Conservation (phyloP, 345 rosid genomes). For the Psidium friedrichsthalianum region DNA sequence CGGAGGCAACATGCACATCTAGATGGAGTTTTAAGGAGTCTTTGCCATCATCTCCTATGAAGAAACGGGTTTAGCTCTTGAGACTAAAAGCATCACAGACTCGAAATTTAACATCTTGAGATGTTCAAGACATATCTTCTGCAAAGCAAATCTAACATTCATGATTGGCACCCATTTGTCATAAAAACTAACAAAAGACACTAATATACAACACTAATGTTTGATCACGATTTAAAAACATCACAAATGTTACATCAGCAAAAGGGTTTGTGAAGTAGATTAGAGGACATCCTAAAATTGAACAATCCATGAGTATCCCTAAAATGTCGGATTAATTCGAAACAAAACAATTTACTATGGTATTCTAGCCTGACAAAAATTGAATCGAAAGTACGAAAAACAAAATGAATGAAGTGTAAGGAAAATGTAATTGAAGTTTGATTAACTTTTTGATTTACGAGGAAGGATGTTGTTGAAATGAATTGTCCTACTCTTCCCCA, state of each 20-base stretch:
- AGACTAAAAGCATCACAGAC: neutral
- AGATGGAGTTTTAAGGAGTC: fast-evolving
- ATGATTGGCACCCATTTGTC: neutral
- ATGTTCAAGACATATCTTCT: neutral
- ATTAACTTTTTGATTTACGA: neutral
- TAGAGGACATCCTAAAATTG: no score
- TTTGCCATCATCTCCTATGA: fast-evolving
- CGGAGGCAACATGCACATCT: fast-evolving
- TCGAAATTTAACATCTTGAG: neutral
- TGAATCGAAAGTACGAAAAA: no score
- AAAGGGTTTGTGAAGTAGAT: no score
- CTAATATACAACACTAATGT: neutral
- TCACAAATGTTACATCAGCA: no score
- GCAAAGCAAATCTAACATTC: neutral
- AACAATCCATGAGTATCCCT: no score
- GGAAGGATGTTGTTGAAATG: neutral
- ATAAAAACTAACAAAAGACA: neutral
- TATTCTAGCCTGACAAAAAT: no score
- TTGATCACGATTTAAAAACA: neutral
- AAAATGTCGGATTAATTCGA: no score
- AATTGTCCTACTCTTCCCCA: no score
- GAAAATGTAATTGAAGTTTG: neutral
- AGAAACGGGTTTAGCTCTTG: neutral
- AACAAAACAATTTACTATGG: neutral
- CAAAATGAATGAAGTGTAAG: neutral